phyloP scores from a whole-genome alignment of 192 early-diverging fungal species.

The Coemansia sp. region DNA sequence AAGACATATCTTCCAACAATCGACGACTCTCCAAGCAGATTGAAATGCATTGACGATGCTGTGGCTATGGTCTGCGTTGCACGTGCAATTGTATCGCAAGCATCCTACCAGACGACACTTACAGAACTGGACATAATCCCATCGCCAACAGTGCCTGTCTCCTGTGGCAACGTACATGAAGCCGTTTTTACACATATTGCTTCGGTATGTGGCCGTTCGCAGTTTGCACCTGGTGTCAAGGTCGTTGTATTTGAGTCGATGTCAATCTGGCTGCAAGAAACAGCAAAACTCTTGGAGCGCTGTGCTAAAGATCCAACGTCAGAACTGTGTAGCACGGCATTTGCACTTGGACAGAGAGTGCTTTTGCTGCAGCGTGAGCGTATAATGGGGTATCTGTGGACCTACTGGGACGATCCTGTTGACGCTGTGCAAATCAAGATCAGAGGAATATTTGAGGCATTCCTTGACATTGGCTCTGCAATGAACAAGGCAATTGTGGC shows the following conservation, averaged over 20 bases:
- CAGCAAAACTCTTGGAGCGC: slow-evolving; percentile 49
- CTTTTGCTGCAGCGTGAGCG: slow-evolving; percentile 55
- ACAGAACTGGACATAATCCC: slow-evolving; percentile 26
- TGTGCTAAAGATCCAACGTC: slow-evolving; percentile 3
- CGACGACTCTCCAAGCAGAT: slow-evolving; percentile 13
- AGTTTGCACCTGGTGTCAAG: slow-evolving; percentile 66
- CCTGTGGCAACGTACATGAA: slow-evolving; percentile 57
- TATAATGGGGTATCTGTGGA: slow-evolving; percentile 72
- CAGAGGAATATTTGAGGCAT: slow-evolving; percentile 66
- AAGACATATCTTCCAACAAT: slow-evolving; percentile 15
- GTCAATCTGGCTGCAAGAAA: slow-evolving; percentile 68
- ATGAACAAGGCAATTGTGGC: slow-evolving; percentile 31
- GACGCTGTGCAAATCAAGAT: slow-evolving; percentile 78
- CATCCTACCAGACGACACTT: slow-evolving; percentile 34
- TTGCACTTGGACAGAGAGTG: slow-evolving; percentile 49
- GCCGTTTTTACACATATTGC: slow-evolving; percentile 63
- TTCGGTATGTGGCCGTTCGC: slow-evolving; percentile 63
- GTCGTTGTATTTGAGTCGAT: slow-evolving; percentile 74
- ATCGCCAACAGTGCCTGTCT: slow-evolving; percentile 8
- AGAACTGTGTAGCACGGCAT: slow-evolving; percentile 16
- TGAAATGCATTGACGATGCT: slow-evolving; percentile 43
- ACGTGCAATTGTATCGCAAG: slow-evolving; percentile 42
- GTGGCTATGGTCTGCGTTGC: slow-evolving; percentile 55
- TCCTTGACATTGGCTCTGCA: slow-evolving; percentile 62
- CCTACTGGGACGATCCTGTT: slow-evolving; percentile 86